These are phyloP conservation scores for Rhizopus microsporus DNA, from an alignment of 371 early-diverging fungal genomes.

Conservation along the genomic window DNA sequence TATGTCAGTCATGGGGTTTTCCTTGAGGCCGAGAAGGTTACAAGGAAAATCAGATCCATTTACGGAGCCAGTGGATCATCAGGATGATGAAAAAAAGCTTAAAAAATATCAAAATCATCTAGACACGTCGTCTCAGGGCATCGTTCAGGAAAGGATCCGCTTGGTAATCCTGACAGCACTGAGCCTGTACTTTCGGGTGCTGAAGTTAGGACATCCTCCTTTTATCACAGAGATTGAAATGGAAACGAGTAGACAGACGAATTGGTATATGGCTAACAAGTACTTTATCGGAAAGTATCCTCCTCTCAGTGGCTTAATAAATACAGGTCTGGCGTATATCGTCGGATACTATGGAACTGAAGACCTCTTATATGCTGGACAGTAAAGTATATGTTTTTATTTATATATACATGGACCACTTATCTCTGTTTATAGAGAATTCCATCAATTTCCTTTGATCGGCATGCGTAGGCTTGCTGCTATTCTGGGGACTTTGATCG, in stretches of 20 bases:
- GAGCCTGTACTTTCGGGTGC: constrained; percentile 10
- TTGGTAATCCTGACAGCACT: constrained; percentile 9
- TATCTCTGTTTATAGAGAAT: constrained; percentile 13
- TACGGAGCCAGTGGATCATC: neutral
- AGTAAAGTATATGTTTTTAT: constrained; percentile 41
- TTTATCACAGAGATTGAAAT: constrained; percentile 26
- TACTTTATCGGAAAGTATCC: constrained; percentile 46
- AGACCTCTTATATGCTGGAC: constrained; percentile 80
- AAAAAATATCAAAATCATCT: constrained; percentile 6
- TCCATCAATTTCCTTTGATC: constrained; percentile 27
- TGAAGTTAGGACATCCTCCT: constrained; percentile 13
- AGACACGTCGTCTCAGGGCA: neutral
- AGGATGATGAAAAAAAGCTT: constrained; percentile 7
- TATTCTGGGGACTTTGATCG: constrained; percentile 25
- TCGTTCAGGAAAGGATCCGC: constrained; percentile 11
- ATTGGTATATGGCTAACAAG: constrained; percentile 43
- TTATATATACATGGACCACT: neutral
- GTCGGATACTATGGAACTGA: constrained; percentile 85
- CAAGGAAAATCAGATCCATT: constrained; percentile 16
- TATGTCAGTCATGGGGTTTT: constrained; percentile 13
- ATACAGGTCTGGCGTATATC: constrained; percentile 69
- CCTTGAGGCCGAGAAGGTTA: constrained; percentile 20
- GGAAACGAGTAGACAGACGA: constrained; percentile 33
- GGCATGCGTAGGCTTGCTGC: constrained; percentile 30
- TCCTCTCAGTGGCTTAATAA: constrained; percentile 85